Evolutionary conservation across 2,329 filamentous ascomycete species (phyloP).

Genomic region (Plectosphaerella cucumerina): DNA sequence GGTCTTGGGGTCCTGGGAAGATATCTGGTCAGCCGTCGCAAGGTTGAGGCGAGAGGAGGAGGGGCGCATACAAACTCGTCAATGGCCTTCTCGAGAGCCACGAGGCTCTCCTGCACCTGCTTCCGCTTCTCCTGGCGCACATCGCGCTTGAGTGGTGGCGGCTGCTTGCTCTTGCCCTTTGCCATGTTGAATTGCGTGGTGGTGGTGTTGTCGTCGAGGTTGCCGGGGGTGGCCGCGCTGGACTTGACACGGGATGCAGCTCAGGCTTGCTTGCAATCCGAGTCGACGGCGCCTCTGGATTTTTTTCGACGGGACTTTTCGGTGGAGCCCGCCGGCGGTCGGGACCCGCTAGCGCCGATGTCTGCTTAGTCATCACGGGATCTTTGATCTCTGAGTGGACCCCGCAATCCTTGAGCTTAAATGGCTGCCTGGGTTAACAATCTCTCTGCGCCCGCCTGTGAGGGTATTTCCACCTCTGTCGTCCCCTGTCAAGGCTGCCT

Average conservation of each 20-base stretch:
- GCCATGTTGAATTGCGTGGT: constrained; percentile 1
- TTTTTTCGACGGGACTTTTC: neutral
- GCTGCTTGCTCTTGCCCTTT: constrained; percentile 19
- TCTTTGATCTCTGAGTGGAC: no score
- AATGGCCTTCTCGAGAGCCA: constrained; percentile 32
- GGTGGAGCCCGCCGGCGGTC: neutral
- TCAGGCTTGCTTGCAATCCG: neutral
- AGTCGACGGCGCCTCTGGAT: neutral
- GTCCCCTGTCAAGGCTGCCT: no score
- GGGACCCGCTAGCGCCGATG: neutral
- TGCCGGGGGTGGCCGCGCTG: neutral
- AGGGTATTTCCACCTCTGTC: no score
- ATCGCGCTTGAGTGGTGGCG: constrained; percentile 29
- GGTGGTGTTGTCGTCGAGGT: no score
- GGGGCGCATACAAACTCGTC: constrained; percentile 31
- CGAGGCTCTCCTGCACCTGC: constrained; percentile 33
- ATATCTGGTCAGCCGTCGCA: neutral
- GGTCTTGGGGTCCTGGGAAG: constrained; percentile 54
- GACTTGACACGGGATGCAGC: neutral
- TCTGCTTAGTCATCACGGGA: neutral
- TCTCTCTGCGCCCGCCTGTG: no score
- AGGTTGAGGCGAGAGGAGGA: neutral
- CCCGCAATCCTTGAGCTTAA: no score
- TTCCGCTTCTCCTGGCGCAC: constrained; percentile 24
- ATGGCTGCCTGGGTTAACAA: no score